Conservation (phyloP, 2,329 filamentous ascomycete genomes). For the Ophiostoma sp. region DNA sequence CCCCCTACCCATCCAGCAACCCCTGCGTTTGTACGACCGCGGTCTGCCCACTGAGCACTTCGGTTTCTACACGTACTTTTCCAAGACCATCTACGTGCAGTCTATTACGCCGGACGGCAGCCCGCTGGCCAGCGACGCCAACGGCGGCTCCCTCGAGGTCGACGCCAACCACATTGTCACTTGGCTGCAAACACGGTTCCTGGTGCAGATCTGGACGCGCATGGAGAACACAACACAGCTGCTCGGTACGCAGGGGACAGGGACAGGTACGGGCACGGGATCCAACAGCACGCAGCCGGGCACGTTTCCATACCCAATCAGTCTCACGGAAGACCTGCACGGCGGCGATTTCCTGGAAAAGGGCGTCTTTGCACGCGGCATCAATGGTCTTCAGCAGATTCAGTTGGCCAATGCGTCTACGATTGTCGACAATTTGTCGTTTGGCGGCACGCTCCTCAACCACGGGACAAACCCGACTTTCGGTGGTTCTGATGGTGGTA, state of each 20-base stretch:
- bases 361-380: constrained; percentile 54
- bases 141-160: constrained; percentile 55
- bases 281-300: constrained; percentile 49
- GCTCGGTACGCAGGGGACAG: constrained; percentile 32
- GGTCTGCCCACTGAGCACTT: constrained; percentile 82
- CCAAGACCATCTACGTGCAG: constrained; percentile 80
- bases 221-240: constrained; percentile 47
- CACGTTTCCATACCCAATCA: constrained; percentile 65
- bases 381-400: constrained; percentile 48
- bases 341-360: constrained; percentile 57
- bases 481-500: constrained; percentile 64
- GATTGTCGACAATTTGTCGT: constrained; percentile 51
- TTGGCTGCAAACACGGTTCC: constrained; percentile 61
- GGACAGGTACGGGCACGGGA: constrained; percentile 11
- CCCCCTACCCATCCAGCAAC: constrained; percentile 70
- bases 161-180: constrained; percentile 59
- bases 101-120: constrained; percentile 46
- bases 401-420: constrained; percentile 46
- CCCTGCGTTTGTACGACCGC: constrained; percentile 81
- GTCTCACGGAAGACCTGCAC: constrained; percentile 62
- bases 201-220: constrained; percentile 67
- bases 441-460: constrained; percentile 57
- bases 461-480: constrained; percentile 46
- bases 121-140: constrained; percentile 48
- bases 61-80: constrained; percentile 90